Evolutionary conservation across 1,284 basidiomycete genomes (phyloP), one percentile per base, ranked within the genome.

Genomic region (Veloboletus limbatus): DNA sequence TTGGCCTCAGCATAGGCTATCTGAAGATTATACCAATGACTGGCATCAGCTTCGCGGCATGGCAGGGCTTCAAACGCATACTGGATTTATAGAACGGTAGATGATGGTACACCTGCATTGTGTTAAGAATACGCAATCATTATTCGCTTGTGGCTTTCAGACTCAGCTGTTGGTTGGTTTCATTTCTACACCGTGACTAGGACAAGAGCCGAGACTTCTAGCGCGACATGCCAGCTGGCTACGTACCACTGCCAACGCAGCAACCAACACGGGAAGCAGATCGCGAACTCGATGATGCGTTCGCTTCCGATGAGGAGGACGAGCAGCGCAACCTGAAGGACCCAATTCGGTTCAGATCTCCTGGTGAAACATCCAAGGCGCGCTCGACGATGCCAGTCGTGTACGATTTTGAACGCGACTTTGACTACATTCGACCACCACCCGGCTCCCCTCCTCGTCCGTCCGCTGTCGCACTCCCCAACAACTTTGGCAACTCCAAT

Each of bases 21-120:
- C 62, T 98, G 48, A 98, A 99, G 74, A 86, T 97, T n/a, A 79
- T 98, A 43, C 96, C 96, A 11, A 97, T 98, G 94, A 97, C 90
- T 11, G 87, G 88, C 45, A 82, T 90, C 45, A 87, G 82, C 63
- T 92, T 81, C 59, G 73, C 83, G 25, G 82, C 82, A 21, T 91
- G 88, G 88, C 84, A 89, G 65, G 75, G 77, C 49, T 76, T 79
- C 58, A 89, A 88, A 68, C 69, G 78, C 39, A 42, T 82, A 30
- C 65, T 90, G 42, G 75, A 73, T 48, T 71, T 83, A 37, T 69
- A 68, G 51, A 48, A 39, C n/a, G n/a, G n/a, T n/a, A 33, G 30
- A 50, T 44, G 48, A 51, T 28, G 33, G n/a, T 47, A 47, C 13
- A 25, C 17, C 10, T 50, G 21, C 17, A 46, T 35, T 13, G 1